A percentile compares a stretch with the other conserved stretches of the same genome.
Evolutionary conservation across 495 filamentous ascomycete species (phyloP).

Genomic region (Penicillium maclennaniae): DNA sequence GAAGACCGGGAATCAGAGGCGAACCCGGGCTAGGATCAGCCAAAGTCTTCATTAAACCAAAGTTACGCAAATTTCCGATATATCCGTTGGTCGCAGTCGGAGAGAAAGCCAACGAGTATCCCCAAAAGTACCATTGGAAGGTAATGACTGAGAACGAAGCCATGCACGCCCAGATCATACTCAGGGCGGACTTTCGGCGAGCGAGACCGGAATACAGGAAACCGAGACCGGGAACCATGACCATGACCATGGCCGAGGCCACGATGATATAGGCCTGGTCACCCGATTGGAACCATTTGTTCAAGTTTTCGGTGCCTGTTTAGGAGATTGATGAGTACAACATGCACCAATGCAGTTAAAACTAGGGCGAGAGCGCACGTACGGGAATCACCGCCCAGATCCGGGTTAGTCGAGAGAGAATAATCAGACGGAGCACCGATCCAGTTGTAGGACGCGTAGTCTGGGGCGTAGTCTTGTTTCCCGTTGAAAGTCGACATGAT

Average conservation of each 20-base stretch:
- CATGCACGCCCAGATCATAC: constrained; percentile 71
- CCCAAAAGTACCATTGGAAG: constrained; percentile 77
- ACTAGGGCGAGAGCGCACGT: constrained; percentile 35
- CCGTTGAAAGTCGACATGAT: constrained; percentile 27
- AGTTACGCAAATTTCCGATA: constrained; percentile 63
- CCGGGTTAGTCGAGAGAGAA: constrained; percentile 64
- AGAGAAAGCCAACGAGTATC: constrained; percentile 68
- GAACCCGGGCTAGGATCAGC: constrained; percentile 61
- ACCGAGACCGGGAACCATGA: constrained; percentile 78
- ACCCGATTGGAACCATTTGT: constrained; percentile 78
- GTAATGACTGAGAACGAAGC: constrained; percentile 59
- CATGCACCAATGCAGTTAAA: neutral
- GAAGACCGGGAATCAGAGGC: constrained; percentile 58
- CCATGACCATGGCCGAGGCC: constrained; percentile 87
- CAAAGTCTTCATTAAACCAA: constrained; percentile 62
- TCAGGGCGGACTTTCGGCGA: constrained; percentile 61
- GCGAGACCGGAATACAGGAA: constrained; percentile 66
- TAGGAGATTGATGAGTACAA: neutral
- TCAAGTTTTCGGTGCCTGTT: constrained; percentile 69
- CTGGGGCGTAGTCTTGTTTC: constrained; percentile 33
- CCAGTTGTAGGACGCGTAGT: constrained; percentile 72
- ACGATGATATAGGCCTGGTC: constrained; percentile 89
- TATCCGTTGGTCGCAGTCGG: constrained; percentile 59
- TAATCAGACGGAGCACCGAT: constrained; percentile 70
- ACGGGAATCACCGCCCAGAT: constrained; percentile 78